Percentiles rank a stretch among this genome's conserved stretches.
Evolutionary conservation across 2,329 filamentous ascomycete genomes (phyloP).

Genomic region (Diaporthe eres): DNA sequence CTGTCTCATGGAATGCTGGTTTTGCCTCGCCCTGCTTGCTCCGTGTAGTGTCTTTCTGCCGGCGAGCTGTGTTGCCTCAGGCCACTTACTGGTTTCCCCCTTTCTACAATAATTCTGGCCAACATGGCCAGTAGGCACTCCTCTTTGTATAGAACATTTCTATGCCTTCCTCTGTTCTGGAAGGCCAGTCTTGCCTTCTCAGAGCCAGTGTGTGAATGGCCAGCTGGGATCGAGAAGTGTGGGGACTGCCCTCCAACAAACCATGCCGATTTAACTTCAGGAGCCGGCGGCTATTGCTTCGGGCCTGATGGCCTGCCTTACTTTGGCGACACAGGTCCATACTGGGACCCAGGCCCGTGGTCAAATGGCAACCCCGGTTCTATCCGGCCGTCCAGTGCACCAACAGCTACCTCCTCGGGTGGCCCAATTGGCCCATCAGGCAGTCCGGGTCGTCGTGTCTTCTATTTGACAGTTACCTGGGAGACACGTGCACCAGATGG

Average conservation of each 20-base stretch:
- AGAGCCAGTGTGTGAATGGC: background rate
- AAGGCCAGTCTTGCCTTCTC: background rate
- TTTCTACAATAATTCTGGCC: background rate
- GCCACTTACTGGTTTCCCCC: background rate
- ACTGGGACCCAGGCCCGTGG: background rate
- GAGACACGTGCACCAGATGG: slow-evolving; percentile 5
- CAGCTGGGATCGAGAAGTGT: slow-evolving; percentile 6
- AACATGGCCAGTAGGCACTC: background rate
- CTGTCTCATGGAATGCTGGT: background rate
- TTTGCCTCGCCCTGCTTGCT: background rate
- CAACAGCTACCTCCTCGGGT: background rate
- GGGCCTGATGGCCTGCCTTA: slow-evolving; percentile 3
- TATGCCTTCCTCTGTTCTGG: slow-evolving; percentile 7
- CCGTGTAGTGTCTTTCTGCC: background rate
- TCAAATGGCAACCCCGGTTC: background rate
- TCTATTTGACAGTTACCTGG: slow-evolving; percentile 13
- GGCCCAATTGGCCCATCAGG: background rate
- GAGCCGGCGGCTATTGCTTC: background rate
- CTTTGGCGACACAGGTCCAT: background rate
- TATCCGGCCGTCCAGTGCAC: background rate
- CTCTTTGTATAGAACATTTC: background rate
- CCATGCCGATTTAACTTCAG: background rate
- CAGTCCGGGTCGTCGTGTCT: background rate
- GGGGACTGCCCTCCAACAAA: background rate
- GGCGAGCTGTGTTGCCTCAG: background rate